These are phyloP conservation scores for Fusarium sulawesiense DNA, from an alignment of 2,329 filamentous ascomycete genomes.

Conservation along the genomic window DNA sequence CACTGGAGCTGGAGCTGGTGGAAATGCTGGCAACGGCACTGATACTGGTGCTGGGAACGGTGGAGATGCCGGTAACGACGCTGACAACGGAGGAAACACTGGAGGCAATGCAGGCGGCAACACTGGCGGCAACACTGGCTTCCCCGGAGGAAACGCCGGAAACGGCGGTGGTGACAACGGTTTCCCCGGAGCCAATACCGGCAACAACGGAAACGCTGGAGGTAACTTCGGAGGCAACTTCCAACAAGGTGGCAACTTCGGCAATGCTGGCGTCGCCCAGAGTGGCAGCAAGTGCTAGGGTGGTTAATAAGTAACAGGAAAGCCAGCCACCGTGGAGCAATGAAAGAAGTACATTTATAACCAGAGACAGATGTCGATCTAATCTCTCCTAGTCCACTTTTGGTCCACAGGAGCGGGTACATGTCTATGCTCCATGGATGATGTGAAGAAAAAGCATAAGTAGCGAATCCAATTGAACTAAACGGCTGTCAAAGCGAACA, in stretches of 20 bases:
- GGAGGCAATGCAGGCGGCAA: not conserved
- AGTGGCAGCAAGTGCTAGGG: not conserved
- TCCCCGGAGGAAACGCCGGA: not conserved
- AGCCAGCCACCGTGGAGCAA: not conserved
- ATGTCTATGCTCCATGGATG: too few relatives aligned
- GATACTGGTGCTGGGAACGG: not conserved
- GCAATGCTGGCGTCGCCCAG: not conserved
- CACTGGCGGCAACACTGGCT: not conserved
- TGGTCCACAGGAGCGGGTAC: too few relatives aligned
- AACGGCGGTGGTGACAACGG: not conserved
- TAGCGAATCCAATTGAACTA: not conserved
- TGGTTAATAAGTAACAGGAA: not conserved
- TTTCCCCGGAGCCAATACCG: too few relatives aligned
- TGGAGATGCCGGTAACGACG: not conserved
- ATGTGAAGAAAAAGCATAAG: too few relatives aligned
- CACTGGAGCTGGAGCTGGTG: not conserved
- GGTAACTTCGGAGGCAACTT: not conserved
- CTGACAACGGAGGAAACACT: not conserved
- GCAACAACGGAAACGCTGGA: not conserved
- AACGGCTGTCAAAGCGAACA: not conserved
- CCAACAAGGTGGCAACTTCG: not conserved
- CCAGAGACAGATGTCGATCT: too few relatives aligned
- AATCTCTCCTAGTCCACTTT: too few relatives aligned
- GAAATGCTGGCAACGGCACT: not conserved
- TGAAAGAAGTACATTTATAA: too few relatives aligned